Evolutionary conservation across 2,329 filamentous ascomycete species (phyloP).

Genomic region (Apiospora rasikravindrae): DNA sequence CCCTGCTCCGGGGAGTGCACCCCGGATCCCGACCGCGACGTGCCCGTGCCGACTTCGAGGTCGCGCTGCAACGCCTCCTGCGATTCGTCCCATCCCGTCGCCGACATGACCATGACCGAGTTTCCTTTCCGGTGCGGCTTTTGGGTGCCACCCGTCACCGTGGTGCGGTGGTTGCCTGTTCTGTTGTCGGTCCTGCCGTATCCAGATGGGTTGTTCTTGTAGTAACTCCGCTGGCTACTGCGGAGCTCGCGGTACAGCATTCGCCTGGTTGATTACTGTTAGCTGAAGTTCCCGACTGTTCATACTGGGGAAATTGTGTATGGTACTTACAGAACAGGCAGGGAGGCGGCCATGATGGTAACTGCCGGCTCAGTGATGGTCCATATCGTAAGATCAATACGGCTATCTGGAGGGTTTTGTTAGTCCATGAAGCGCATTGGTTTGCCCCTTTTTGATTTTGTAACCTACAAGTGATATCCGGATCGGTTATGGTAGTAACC

Average conservation of each 20-base stretch:
- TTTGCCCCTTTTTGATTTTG: neutral
- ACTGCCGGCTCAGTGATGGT: conserved; percentile 41
- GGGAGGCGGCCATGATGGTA: conserved; percentile 43
- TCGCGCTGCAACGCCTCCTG: conserved; percentile 38
- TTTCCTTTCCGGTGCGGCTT: conserved; percentile 29
- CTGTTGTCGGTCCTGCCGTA: conserved; percentile 21
- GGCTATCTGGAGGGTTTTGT: conserved; percentile 29
- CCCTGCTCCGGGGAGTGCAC: conserved; percentile 19
- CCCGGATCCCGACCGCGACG: neutral
- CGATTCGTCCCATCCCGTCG: conserved; percentile 38
- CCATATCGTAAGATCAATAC: conserved; percentile 44
- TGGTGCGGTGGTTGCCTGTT: conserved; percentile 19
- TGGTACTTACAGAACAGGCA: conserved; percentile 39
- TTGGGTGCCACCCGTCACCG: neutral
- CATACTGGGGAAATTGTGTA: neutral
- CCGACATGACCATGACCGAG: conserved; percentile 41
- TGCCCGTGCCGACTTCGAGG: conserved; percentile 21
- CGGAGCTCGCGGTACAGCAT: conserved; percentile 43
- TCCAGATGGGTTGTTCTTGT: conserved; percentile 23
- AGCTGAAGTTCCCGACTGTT: too few relatives aligned
- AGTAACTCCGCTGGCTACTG: conserved; percentile 37
- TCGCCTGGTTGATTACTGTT: conserved; percentile 28
- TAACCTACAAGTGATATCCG: conserved; percentile 37
- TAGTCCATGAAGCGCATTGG: neutral
- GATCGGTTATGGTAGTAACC: conserved; percentile 38